phyloP scores from a whole-genome alignment of 2,329 filamentous ascomycete species.

The Peltaster fructicola region DNA sequence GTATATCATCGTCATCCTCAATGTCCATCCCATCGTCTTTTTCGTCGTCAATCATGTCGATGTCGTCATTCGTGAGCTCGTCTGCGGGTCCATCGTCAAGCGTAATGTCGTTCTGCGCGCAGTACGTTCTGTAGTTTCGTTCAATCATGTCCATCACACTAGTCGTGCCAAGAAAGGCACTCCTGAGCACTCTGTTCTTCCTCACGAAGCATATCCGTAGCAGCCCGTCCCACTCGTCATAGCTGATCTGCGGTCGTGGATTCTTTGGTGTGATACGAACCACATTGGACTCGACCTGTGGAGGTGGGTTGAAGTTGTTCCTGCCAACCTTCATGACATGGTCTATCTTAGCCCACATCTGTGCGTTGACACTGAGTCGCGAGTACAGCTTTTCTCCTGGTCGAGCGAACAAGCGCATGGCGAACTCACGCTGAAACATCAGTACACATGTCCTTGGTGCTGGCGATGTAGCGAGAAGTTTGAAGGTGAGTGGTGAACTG shows the following conservation, averaged over 20 bases:
- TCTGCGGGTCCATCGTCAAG: slow-evolving; percentile 47
- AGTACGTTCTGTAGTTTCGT: slow-evolving; percentile 78
- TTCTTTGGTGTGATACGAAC: slow-evolving; percentile 78
- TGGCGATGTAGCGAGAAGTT: slow-evolving; percentile 64
- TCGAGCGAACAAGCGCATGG: slow-evolving; percentile 70
- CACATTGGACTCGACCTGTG: slow-evolving; percentile 79
- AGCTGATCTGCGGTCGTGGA: slow-evolving; percentile 72
- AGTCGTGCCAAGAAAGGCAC: slow-evolving; percentile 62
- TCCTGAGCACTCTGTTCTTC: slow-evolving; percentile 79
- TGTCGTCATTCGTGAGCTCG: slow-evolving; percentile 23
- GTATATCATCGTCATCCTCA: slow-evolving; percentile 53
- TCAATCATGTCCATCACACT: slow-evolving; percentile 71
- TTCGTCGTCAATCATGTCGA: slow-evolving; percentile 27
- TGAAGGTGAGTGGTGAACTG: slow-evolving; percentile 79
- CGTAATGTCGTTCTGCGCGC: slow-evolving; percentile 65
- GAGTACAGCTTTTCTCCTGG: slow-evolving; percentile 82
- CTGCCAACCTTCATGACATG: slow-evolving; percentile 82
- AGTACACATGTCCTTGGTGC: slow-evolving; percentile 72
- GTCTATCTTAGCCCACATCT: slow-evolving; percentile 67
- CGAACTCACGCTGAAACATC: slow-evolving; percentile 95
- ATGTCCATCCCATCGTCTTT: slow-evolving; percentile 35
- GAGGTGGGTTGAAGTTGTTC: slow-evolving; percentile 93
- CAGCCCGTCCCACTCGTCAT: slow-evolving; percentile 89
- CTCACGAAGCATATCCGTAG: slow-evolving; percentile 66
- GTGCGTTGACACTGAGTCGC: slow-evolving; percentile 77